phyloP scores from a whole-genome alignment of 2,329 filamentous ascomycete genomes.

The Biscogniauxia sp. region DNA sequence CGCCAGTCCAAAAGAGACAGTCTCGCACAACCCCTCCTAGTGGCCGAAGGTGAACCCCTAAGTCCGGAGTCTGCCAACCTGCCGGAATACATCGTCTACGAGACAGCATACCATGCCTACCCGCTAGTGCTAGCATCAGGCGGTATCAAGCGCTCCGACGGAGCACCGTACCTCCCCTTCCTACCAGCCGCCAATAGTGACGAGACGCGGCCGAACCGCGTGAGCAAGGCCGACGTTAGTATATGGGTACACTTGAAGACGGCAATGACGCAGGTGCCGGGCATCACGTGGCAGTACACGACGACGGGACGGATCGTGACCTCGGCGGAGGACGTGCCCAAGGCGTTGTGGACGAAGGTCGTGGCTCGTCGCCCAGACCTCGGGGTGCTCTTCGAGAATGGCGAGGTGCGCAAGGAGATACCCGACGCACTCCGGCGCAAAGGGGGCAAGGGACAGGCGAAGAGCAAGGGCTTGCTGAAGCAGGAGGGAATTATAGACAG shows the following conservation, averaged over 20 bases:
- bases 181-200: slow-evolving; percentile 27
- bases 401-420: slow-evolving; percentile 42
- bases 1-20: slow-evolving; percentile 30
- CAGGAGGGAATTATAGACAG: slow-evolving; percentile 30
- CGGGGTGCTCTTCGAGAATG: slow-evolving; percentile 42
- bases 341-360: slow-evolving; percentile 40
- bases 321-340: slow-evolving; percentile 31
- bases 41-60: slow-evolving; percentile 32
- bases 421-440: slow-evolving; percentile 41
- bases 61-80: slow-evolving; percentile 34
- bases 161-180: slow-evolving; percentile 34
- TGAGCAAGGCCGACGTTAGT: slow-evolving; percentile 39
- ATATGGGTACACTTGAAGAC: slow-evolving; percentile 41
- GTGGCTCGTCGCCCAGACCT: slow-evolving; percentile 41
- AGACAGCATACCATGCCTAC: slow-evolving; percentile 45
- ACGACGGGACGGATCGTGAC: slow-evolving; percentile 38
- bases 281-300: slow-evolving; percentile 38
- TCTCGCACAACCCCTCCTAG: slow-evolving; percentile 21
- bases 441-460: slow-evolving; percentile 40
- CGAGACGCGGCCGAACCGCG: slow-evolving; percentile 28
- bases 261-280: slow-evolving; percentile 32
- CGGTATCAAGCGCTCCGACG: slow-evolving; percentile 40
- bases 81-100: slow-evolving; percentile 42
- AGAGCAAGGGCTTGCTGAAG: slow-evolving; percentile 36
- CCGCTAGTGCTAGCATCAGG: slow-evolving; percentile 41